These are phyloP conservation scores for Hypomyces rosellus DNA, from an alignment of 2,329 filamentous ascomycete genomes.

Conservation along the genomic window DNA sequence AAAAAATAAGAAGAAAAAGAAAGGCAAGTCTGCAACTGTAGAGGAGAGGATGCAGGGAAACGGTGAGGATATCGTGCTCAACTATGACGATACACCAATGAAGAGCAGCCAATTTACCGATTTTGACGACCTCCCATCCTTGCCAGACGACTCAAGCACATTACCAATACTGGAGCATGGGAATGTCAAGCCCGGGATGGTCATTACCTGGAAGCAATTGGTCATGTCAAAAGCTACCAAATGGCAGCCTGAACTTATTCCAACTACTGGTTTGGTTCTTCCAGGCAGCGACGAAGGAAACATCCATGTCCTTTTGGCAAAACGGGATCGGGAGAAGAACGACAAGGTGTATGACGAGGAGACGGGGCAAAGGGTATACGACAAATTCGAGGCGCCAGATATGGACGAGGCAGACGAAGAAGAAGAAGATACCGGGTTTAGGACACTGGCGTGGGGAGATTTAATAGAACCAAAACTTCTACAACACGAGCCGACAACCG, in stretches of 20 bases:
- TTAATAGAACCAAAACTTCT: slow-evolving; percentile 64
- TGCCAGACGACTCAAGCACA: slow-evolving; percentile 51
- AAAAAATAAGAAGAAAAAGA: slow-evolving; percentile 32
- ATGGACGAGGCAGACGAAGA: slow-evolving; percentile 53
- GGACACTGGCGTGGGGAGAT: slow-evolving; percentile 54
- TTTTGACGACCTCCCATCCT: slow-evolving; percentile 54
- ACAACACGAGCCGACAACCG: slow-evolving; percentile 27
- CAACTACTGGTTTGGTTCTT: slow-evolving; percentile 62
- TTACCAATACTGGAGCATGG: slow-evolving; percentile 45
- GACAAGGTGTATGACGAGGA: slow-evolving; percentile 57
- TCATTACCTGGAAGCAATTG: slow-evolving; percentile 63
- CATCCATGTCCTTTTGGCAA: slow-evolving; percentile 60
- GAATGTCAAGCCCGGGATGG: slow-evolving; percentile 51
- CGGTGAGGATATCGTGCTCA: slow-evolving; percentile 28
- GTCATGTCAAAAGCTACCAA: slow-evolving; percentile 54
- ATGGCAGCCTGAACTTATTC: slow-evolving; percentile 59
- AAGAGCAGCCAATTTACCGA: slow-evolving; percentile 40
- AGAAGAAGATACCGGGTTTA: slow-evolving; percentile 54
- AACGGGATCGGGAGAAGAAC: slow-evolving; percentile 56
- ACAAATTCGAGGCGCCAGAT: slow-evolving; percentile 68
- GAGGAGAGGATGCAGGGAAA: slow-evolving; percentile 6
- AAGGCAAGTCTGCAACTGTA: slow-evolving; percentile 24
- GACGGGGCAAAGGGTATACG: slow-evolving; percentile 67
- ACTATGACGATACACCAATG: slow-evolving; percentile 32
- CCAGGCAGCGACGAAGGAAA: slow-evolving; percentile 42